A percentile compares a stretch with the other conserved stretches of the same genome.
Conservation (phyloP, 192 early-diverging fungal species). For the Podila minutissima region DNA sequence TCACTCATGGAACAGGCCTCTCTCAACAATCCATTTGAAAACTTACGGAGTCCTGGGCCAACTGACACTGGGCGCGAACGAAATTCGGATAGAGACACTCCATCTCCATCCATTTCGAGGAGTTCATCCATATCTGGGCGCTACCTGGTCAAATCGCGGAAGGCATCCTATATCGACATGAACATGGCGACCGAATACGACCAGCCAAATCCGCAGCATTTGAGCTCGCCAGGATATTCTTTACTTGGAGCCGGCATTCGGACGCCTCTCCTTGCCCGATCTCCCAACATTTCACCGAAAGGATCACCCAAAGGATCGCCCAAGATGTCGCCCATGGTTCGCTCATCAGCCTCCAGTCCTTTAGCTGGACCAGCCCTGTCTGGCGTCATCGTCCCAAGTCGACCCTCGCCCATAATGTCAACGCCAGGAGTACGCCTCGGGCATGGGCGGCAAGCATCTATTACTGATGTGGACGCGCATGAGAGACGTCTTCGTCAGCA, state of each 20-base stretch:
- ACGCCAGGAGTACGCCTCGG: slow-evolving; percentile 18
- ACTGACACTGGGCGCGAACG: slow-evolving; percentile 31
- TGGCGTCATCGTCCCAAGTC: slow-evolving; percentile 24
- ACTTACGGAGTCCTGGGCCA: slow-evolving; percentile 34
- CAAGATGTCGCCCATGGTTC: slow-evolving; percentile 39
- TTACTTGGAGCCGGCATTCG: slow-evolving; percentile 25
- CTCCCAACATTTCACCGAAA: slow-evolving; percentile 45
- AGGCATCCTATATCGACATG: slow-evolving; percentile 50
- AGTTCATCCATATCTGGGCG: slow-evolving; percentile 48
- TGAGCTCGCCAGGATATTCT: slow-evolving; percentile 14
- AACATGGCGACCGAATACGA: slow-evolving; percentile 33
- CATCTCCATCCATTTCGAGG: slow-evolving; percentile 42
- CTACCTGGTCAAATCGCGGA: slow-evolving; percentile 43
- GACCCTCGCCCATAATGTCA: slow-evolving; percentile 25
- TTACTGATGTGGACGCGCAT: slow-evolving; percentile 51
- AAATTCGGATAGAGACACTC: slow-evolving; percentile 44
- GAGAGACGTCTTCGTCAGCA: slow-evolving; percentile 40
- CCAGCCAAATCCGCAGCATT: slow-evolving; percentile 9
- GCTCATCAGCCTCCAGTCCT: slow-evolving; percentile 46
- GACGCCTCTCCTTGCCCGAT: slow-evolving; percentile 38
- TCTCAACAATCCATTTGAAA: slow-evolving; percentile 47
- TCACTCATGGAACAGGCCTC: slow-evolving; percentile 40
- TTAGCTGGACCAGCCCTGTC: slow-evolving; percentile 41
- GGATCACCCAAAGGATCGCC: slow-evolving; percentile 47
- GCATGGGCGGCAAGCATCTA: slow-evolving; percentile 38